These are phyloP conservation scores for Mucor lusitanicus DNA, from an alignment of 371 early-diverging fungal species.

Conservation along the genomic window DNA sequence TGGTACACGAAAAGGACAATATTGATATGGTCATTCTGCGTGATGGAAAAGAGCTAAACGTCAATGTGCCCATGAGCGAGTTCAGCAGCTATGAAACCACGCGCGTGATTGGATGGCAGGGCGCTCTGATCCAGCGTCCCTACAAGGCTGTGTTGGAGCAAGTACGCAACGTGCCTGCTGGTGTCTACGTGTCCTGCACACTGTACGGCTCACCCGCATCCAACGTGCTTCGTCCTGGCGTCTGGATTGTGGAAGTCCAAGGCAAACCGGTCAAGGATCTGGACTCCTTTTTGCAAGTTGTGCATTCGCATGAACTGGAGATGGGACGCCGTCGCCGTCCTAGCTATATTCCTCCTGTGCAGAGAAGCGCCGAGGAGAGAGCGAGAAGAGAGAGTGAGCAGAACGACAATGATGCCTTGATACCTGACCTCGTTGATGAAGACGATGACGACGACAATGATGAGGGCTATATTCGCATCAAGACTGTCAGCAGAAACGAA, in stretches of 20 bases:
- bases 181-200: slow-evolving; percentile 77
- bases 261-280: slow-evolving; percentile 44
- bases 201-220: slow-evolving; percentile 75
- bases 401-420: slow-evolving; percentile 20
- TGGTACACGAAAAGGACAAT: slow-evolving; percentile 26
- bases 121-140: slow-evolving; percentile 80
- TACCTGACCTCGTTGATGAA: slow-evolving; percentile 7
- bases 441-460: slow-evolving; percentile 24
- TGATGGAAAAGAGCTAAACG: slow-evolving; percentile 51
- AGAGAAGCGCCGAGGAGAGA: slow-evolving; percentile 13
- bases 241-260: slow-evolving; percentile 76
- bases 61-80: slow-evolving; percentile 60
- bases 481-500: slow-evolving; percentile 60
- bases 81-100: slow-evolving; percentile 61
- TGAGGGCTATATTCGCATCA: slow-evolving; percentile 64
- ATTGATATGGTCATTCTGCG: slow-evolving; percentile 65
- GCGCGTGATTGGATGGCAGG: slow-evolving; percentile 84
- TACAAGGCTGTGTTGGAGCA: slow-evolving; percentile 88
- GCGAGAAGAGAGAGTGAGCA: slow-evolving; percentile 34
- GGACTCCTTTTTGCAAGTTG: slow-evolving; percentile 52
- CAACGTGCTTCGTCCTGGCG: slow-evolving; percentile 62
- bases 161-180: slow-evolving; percentile 66
- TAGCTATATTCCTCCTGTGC: slow-evolving; percentile 39
- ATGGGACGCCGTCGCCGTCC: slow-evolving; percentile 30
- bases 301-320: slow-evolving; percentile 36